These are phyloP conservation scores for Nepenthes gracilis DNA, from an alignment of 148 eudicot genomes.

Conservation along the genomic window DNA sequence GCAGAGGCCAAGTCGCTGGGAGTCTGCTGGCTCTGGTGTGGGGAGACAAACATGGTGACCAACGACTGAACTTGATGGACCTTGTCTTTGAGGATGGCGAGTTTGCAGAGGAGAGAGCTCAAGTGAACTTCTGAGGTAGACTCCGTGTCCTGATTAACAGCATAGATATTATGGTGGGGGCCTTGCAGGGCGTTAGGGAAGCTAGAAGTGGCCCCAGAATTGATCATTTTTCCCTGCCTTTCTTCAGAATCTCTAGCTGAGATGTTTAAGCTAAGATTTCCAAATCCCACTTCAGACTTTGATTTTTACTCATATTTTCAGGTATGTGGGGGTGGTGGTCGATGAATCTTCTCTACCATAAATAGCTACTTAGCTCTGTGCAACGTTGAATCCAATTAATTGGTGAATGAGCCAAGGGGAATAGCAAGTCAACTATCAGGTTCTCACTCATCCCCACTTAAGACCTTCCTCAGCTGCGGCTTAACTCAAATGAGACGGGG, in stretches of 20 bases:
- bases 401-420: not conserved
- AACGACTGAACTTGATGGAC: not conserved
- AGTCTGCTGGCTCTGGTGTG: not conserved
- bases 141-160: not conserved
- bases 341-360: too few relatives aligned
- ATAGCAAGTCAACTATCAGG: not conserved
- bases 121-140: not conserved
- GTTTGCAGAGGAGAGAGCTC: not conserved
- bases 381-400: not conserved
- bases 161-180: not conserved
- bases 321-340: not conserved
- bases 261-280: not conserved
- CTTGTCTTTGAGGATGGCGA: not conserved
- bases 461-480: not conserved
- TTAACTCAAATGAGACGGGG: not conserved
- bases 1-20: slow-evolving; percentile 8
- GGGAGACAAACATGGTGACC: not conserved
- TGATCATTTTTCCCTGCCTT: not conserved
- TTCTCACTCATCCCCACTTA: not conserved
- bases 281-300: not conserved
- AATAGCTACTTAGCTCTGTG: not conserved
- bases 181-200: not conserved
- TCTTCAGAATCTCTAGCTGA: not conserved
- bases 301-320: not conserved
- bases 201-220: slow-evolving; percentile 1